These are phyloP conservation scores for Solanum chiquidenum DNA, from an alignment of 257 asterid species.

Conservation along the genomic window DNA sequence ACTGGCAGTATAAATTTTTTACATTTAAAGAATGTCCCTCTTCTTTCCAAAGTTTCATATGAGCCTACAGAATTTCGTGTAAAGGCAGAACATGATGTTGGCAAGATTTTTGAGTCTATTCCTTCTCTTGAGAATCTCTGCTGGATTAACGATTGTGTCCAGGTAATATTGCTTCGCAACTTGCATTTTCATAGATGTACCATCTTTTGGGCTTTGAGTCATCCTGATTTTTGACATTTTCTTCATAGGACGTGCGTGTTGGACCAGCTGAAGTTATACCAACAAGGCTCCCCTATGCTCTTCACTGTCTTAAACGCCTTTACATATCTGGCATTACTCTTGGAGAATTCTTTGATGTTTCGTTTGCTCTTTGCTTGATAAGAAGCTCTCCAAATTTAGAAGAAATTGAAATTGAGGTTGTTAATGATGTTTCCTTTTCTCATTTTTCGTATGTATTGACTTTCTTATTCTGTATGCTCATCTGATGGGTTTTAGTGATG, in stretches of 20 bases:
- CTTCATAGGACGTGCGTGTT: neutral
- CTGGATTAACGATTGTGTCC: neutral
- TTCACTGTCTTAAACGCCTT: neutral
- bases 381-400: slow-evolving; percentile 13
- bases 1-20: neutral
- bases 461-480: neutral
- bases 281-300: neutral
- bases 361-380: neutral
- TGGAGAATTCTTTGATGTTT: neutral
- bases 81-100: neutral
- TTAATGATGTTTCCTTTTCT: neutral
- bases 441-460: neutral
- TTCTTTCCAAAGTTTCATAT: neutral
- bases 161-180: neutral
- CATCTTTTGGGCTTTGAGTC: neutral
- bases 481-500: neutral
- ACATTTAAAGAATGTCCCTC: neutral
- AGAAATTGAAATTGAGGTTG: neutral
- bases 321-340: neutral
- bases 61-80: neutral
- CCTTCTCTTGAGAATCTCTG: neutral
- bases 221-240: neutral
- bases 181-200: neutral
- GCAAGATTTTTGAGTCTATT: neutral
- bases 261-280: neutral